These are phyloP conservation scores for Colletotrichum filicis DNA, from an alignment of 2,329 filamentous ascomycete genomes.

Conservation along the genomic window DNA sequence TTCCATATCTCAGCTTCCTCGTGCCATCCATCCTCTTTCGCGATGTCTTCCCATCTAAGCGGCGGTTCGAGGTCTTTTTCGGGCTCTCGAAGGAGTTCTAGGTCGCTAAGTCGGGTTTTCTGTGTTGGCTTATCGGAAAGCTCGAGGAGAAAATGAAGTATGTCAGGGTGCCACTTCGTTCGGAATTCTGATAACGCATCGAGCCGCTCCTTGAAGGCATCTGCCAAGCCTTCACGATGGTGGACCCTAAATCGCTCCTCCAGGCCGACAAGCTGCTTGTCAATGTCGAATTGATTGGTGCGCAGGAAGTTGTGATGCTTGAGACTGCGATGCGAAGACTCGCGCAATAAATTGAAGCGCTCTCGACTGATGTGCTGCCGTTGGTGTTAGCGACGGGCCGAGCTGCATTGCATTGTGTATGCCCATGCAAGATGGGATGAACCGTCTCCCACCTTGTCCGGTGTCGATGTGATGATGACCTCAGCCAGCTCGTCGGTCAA, in stretches of 20 bases:
- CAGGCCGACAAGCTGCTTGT: constrained; percentile 73
- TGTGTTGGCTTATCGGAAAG: constrained; percentile 84
- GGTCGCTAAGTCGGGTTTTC: constrained; percentile 72
- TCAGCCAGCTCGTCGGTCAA: constrained; percentile 79
- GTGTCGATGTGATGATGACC: constrained; percentile 66
- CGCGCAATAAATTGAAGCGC: constrained; percentile 57
- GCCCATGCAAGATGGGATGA: constrained; percentile 18
- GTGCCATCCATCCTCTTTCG: constrained; percentile 79
- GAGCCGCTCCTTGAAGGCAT: constrained; percentile 71
- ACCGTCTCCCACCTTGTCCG: constrained; percentile 57
- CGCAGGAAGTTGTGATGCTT: constrained; percentile 68
- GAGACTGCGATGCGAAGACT: constrained; percentile 62
- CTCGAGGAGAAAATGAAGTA: constrained; percentile 80
- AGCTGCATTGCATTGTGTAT: constrained; percentile 10
- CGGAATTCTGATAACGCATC: constrained; percentile 65
- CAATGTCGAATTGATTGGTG: constrained; percentile 81
- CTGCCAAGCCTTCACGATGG: constrained; percentile 81
- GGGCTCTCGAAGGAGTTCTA: constrained; percentile 65
- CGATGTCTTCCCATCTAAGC: constrained; percentile 83
- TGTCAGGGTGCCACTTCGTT: constrained; percentile 79
- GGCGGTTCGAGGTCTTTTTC: constrained; percentile 55
- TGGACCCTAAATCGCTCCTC: constrained; percentile 89
- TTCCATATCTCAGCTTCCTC: constrained; percentile 76
- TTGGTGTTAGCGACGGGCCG: constrained; percentile 4
- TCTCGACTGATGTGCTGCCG: constrained; percentile 41